phyloP scores from a whole-genome alignment of 1,139 yeast genomes.

The Candida frijolesensis region DNA sequence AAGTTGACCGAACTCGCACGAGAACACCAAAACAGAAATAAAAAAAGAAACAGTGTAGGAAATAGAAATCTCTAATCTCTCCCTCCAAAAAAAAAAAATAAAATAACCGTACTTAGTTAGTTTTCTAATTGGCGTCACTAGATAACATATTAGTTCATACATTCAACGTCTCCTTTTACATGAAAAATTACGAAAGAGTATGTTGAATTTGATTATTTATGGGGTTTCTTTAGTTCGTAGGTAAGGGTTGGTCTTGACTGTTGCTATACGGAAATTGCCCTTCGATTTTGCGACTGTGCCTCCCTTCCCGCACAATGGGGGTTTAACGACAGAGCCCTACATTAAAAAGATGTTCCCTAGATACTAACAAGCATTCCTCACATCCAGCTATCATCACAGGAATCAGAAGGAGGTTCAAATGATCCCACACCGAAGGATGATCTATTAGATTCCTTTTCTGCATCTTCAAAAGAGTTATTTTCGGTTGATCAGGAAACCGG shows the following conservation, averaged over 20 bases:
- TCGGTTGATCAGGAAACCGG: neutral
- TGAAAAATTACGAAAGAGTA: slow-evolving; percentile 5
- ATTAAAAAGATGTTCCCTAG: neutral
- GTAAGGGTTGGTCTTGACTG: neutral
- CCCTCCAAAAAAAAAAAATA: neutral
- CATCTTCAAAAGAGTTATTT: slow-evolving; percentile 4
- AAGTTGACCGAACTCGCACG: neutral
- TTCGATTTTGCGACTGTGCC: neutral
- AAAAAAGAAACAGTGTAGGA: neutral
- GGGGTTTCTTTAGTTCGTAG: neutral
- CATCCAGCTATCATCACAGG: neutral
- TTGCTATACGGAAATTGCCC: neutral
- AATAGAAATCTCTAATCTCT: neutral
- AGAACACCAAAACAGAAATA: neutral
- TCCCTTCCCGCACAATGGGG: neutral
- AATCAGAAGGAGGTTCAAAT: slow-evolving; percentile 1
- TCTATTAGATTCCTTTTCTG: slow-evolving; percentile 3
- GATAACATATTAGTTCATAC: neutral
- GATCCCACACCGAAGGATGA: neutral
- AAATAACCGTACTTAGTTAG: neutral
- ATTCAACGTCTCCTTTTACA: neutral
- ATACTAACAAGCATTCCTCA: slow-evolving; percentile 1
- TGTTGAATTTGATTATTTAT: neutral
- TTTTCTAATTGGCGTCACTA: no score
- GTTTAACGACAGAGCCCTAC: neutral